Conservation (phyloP, 2,329 filamentous ascomycete species). For the Karstenula rhodostoma region DNA sequence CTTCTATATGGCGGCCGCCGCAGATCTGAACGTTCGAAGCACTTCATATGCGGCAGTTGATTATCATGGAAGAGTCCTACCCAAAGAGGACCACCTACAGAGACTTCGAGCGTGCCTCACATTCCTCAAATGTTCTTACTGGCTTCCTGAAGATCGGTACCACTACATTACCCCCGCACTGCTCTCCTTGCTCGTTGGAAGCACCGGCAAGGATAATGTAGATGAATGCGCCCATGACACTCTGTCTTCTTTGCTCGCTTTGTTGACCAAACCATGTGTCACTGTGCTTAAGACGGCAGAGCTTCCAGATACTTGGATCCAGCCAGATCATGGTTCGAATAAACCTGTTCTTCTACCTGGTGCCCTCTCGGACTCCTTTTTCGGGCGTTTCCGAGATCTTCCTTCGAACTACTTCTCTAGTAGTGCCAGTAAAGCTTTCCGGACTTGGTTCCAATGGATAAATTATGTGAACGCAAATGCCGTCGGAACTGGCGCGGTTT, state of each 20-base stretch:
- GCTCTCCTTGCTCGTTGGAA: conserved; percentile 27
- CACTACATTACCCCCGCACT: conserved; percentile 32
- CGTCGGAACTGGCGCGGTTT: conserved; percentile 31
- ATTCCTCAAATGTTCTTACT: conserved; percentile 44
- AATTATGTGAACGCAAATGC: conserved; percentile 27
- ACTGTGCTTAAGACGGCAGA: conserved; percentile 11
- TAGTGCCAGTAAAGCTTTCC: conserved; percentile 36
- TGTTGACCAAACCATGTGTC: conserved; percentile 18
- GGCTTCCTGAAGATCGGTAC: conserved; percentile 29
- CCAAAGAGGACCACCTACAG: conserved; percentile 18
- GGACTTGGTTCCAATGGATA: conserved; percentile 50
- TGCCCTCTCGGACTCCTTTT: conserved; percentile 34
- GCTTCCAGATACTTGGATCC: conserved; percentile 12
- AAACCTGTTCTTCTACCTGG: conserved; percentile 14
- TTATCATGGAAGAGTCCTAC: not conserved
- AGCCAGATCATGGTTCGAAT: conserved; percentile 5
- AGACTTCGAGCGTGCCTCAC: conserved; percentile 28
- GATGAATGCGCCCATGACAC: conserved; percentile 35
- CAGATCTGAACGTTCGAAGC: not conserved
- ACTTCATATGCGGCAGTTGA: not conserved
- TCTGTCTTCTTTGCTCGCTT: conserved; percentile 39
- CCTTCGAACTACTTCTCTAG: conserved; percentile 26
- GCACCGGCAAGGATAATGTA: conserved; percentile 31
- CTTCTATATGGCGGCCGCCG: conserved; percentile 6
- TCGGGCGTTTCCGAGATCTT: conserved; percentile 31